Evolutionary conservation across 306 rosid species (phyloP).

Genomic region (Amphicarpaea edgeworthii): DNA sequence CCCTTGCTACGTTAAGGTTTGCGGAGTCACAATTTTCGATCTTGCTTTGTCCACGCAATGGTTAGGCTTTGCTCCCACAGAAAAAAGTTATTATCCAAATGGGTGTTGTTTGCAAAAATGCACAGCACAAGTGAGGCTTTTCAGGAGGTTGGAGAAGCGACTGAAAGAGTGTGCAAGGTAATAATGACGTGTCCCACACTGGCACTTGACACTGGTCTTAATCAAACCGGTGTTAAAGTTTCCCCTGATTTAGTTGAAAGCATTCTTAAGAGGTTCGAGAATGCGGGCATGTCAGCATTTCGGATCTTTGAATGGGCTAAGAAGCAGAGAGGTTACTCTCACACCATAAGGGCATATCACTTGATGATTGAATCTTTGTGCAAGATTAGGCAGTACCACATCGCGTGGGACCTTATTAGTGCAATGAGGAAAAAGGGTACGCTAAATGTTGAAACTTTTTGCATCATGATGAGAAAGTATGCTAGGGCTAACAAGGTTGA

Average conservation of each 20-base stretch:
- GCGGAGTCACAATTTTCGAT: not conserved
- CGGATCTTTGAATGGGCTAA: constrained; percentile 88
- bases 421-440: constrained; percentile 68
- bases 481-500: constrained; percentile 83
- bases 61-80: constrained; percentile 40
- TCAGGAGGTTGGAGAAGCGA: constrained; percentile 57
- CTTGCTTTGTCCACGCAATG: constrained; percentile 47
- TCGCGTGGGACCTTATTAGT: constrained; percentile 88
- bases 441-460: constrained; percentile 87
- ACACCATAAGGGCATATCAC: constrained; percentile 75
- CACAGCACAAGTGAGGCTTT: constrained; percentile 54
- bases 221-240: constrained; percentile 74
- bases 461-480: constrained; percentile 86
- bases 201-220: constrained; percentile 76
- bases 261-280: constrained; percentile 72
- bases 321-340: constrained; percentile 64
- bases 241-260: constrained; percentile 72
- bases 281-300: constrained; percentile 83
- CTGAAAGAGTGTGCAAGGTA: constrained; percentile 60
- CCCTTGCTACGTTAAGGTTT: not conserved
- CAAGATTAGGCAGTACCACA: constrained; percentile 83
- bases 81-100: constrained; percentile 8
- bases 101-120: constrained; percentile 45
- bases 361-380: constrained; percentile 79
- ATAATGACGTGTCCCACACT: constrained; percentile 64